Base-by-base conservation (phyloP, 1,284 basidiomycete genomes). In the Leucoagaricus sp. region DNA sequence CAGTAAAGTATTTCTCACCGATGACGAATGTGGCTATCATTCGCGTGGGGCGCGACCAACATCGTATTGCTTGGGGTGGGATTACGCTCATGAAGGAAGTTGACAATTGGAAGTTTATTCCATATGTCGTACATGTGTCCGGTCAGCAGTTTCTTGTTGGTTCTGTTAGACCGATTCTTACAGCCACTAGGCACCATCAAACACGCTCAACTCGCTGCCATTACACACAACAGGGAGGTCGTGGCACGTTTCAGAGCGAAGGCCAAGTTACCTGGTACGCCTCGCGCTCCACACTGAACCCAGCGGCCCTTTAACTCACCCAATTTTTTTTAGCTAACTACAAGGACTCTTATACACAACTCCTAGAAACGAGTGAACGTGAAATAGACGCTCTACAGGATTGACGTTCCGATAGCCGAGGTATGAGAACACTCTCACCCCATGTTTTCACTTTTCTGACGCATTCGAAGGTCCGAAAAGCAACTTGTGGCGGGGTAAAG, bases 1-100 rank as follows among this genome's bases (percentile, higher is more conserved):
- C 15, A 41, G 40, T 41, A 4, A 41, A 41, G 15, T 93, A 93
- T 64, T 91, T 85, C 64, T 92, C 91, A 0, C 87, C 89, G 0
- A 83, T 78, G 17, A 93, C 89, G 8, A 84, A 85, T 60, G 75
- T 92, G 0, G 90, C 86, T 64, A 92, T 93, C 64, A 79, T 93
- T 45, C 86, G 90, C 25, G 88, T 91, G 26, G 86, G 84, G n/a
- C 75, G 91, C 45, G 90, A 92, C 55, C 86, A 88, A 53, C 82
- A 91, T 62, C 79, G 78, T 12, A 81, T 86, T 47, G 88, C 86
- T 1, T 91, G 89, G 89, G 89, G 81, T 1, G 86, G 82, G 0
- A 68, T 89, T 6, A 88, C 89, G 0, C 71, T 91, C 10, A 65
- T 93, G 42, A 80, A 82, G 0, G 66, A 74, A 1, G 78, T 92